phyloP scores from a whole-genome alignment of 352 stramenopile species.

The Pythium rhizo-oryzae region DNA sequence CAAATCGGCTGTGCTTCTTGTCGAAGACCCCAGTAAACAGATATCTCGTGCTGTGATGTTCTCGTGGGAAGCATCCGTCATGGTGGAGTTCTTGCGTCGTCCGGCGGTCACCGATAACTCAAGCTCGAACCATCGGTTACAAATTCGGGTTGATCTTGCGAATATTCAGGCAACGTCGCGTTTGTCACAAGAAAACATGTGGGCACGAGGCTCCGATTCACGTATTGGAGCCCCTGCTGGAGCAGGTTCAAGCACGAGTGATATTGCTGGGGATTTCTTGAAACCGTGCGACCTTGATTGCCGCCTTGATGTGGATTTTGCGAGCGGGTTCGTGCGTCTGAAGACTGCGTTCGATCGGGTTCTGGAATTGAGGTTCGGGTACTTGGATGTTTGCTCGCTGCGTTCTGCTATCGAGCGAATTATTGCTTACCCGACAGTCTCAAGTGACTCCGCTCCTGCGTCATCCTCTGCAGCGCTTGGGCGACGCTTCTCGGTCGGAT shows the following conservation, averaged over 20 bases:
- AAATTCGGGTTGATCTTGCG: constrained; percentile 59
- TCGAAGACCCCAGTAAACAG: constrained; percentile 70
- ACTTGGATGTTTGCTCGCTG: constrained; percentile 80
- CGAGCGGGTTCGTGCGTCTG: constrained; percentile 59
- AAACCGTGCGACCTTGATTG: constrained; percentile 78
- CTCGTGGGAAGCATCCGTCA: constrained; percentile 75
- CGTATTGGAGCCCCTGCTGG: constrained; percentile 19
- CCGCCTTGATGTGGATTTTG: constrained; percentile 70
- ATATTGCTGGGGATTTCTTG: constrained; percentile 68
- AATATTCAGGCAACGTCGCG: constrained; percentile 80
- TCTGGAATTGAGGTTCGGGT: constrained; percentile 82
- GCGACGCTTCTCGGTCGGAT: constrained; percentile 24
- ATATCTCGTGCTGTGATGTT: constrained; percentile 79
- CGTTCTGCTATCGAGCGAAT: constrained; percentile 65
- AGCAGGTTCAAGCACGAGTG: constrained; percentile 4
- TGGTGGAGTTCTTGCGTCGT: constrained; percentile 61
- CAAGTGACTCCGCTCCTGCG: constrained; percentile 6
- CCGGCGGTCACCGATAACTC: constrained; percentile 28
- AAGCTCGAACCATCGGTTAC: constrained; percentile 52
- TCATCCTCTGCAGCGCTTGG: constrained; percentile 15
- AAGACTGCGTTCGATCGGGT: constrained; percentile 76
- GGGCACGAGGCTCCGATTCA: constrained; percentile 35
- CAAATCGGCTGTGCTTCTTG: constrained; percentile 66
- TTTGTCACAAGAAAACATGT: constrained; percentile 76
- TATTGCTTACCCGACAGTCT: constrained; percentile 34